Conservation (phyloP, 257 asterid species). For the Jasminum sambac region DNA sequence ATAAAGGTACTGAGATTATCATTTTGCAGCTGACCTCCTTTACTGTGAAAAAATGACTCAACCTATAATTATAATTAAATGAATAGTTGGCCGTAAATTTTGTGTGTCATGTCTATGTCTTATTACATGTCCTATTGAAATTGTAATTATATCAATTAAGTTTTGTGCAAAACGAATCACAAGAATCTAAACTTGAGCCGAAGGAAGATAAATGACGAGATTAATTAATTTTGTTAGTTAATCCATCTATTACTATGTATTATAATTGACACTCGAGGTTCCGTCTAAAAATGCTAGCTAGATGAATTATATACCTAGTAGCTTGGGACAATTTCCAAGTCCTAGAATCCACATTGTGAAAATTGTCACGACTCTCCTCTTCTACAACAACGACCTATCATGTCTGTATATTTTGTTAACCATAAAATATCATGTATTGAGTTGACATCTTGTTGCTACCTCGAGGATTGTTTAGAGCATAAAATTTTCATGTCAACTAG, state of each 20-base stretch:
- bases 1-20: too few relatives aligned
- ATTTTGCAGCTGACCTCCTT: too few relatives aligned
- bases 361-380: background rate
- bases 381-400: background rate
- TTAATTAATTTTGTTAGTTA: background rate
- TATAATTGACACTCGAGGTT: background rate
- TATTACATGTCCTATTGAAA: too few relatives aligned
- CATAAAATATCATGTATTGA: too few relatives aligned
- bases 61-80: too few relatives aligned
- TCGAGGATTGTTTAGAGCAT: too few relatives aligned
- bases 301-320: background rate
- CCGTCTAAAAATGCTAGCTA: background rate
- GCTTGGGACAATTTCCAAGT: background rate
- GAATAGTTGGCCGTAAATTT: too few relatives aligned
- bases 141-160: background rate
- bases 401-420: too few relatives aligned
- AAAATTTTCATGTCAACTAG: too few relatives aligned
- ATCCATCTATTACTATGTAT: background rate
- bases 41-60: too few relatives aligned
- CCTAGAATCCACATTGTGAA: background rate
- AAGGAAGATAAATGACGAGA: background rate
- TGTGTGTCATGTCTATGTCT: conserved; percentile 2
- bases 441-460: background rate
- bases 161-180: background rate
- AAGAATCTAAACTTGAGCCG: background rate